Evolutionary conservation across 352 stramenopile genomes (phyloP).

Genomic region (Plasmopara halstedii): DNA sequence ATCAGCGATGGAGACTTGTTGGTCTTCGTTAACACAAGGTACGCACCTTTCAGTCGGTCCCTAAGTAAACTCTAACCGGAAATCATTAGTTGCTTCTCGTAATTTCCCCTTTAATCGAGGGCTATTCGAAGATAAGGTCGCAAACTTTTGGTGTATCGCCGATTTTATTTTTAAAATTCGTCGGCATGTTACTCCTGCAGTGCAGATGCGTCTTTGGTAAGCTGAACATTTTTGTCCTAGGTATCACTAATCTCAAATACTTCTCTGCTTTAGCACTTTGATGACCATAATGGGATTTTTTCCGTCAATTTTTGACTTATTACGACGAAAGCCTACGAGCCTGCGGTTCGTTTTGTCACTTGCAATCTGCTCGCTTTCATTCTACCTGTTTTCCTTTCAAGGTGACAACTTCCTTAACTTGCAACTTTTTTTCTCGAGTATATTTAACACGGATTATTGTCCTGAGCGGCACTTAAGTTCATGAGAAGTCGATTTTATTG

Average conservation of each 20-base stretch:
- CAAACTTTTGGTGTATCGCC: slow-evolving; percentile 94
- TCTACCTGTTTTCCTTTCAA: slow-evolving; percentile 98
- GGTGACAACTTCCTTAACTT: slow-evolving; percentile 19
- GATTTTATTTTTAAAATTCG: slow-evolving; percentile 78
- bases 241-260: not conserved
- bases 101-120: slow-evolving; percentile 95
- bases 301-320: slow-evolving; percentile 70
- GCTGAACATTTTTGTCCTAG: too few relatives aligned
- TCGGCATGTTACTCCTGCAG: slow-evolving; percentile 28
- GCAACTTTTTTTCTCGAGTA: too few relatives aligned
- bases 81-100: slow-evolving; percentile 73
- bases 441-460: too few relatives aligned
- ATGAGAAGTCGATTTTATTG: slow-evolving; percentile 96
- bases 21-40: slow-evolving; percentile 62
- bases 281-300: slow-evolving; percentile 83
- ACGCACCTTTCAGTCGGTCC: not conserved
- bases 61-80: not conserved
- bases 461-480: slow-evolving; percentile 49
- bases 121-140: slow-evolving; percentile 98
- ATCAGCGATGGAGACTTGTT: slow-evolving; percentile 34
- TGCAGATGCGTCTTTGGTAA: slow-evolving; percentile 75
- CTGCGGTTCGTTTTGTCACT: slow-evolving; percentile 78
- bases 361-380: slow-evolving; percentile 84
- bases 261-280: slow-evolving; percentile 33
- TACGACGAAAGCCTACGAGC: slow-evolving; percentile 58